phyloP scores from a whole-genome alignment of 2,329 filamentous ascomycete species.

The Paecilomyces formosus region DNA sequence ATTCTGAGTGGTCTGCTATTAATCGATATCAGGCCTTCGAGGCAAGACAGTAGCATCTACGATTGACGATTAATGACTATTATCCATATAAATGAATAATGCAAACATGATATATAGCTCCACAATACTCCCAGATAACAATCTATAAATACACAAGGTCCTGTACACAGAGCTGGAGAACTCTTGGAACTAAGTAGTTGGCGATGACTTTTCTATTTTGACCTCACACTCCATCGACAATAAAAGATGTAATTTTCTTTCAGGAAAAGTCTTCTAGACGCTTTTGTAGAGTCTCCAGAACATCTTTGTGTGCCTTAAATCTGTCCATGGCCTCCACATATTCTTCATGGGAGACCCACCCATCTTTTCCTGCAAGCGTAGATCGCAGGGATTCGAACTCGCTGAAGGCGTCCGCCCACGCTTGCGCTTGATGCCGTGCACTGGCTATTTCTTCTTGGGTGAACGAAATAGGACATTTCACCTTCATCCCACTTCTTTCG shows the following conservation, averaged over 20 bases:
- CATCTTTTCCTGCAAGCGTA: slow-evolving; percentile 13
- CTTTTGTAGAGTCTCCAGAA: slow-evolving; percentile 5
- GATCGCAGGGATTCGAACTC: slow-evolving; percentile 12
- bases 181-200: no score
- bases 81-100: no score
- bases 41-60: no score
- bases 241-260: background rate
- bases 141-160: no score
- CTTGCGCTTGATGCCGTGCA: slow-evolving; percentile 8
- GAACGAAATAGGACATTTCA: slow-evolving; percentile 14
- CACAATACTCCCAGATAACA: no score
- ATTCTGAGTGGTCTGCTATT: no score
- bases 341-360: slow-evolving; percentile 19
- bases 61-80: no score
- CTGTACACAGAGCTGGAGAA: no score
- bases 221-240: no score
- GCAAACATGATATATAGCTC: no score
- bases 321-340: slow-evolving; percentile 12
- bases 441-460: slow-evolving; percentile 11
- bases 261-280: background rate
- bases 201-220: no score
- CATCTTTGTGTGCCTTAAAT: slow-evolving; percentile 7
- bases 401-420: slow-evolving; percentile 12
- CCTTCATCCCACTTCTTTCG: slow-evolving; percentile 2
- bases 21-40: no score